Conservation (phyloP, 1,284 basidiomycete species). For the Boletus holoroseus region DNA sequence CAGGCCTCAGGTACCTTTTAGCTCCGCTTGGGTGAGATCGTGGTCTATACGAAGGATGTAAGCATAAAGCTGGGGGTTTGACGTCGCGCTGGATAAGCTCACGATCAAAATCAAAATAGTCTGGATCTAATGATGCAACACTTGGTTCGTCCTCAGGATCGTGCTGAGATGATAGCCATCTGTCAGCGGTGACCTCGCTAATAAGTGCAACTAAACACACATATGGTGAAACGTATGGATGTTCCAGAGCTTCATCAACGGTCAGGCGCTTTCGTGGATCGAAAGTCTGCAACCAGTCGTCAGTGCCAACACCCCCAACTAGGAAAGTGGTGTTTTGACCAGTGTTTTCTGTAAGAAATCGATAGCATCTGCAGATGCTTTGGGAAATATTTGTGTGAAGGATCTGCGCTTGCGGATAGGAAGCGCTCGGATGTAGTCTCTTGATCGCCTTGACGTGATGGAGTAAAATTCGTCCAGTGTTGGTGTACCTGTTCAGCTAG, state of each 20-base stretch:
- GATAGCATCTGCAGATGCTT: conserved; percentile 67
- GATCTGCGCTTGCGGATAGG: conserved; percentile 64
- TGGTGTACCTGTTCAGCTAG: conserved; percentile 53
- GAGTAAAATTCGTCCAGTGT: conserved; percentile 84
- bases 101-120: conserved; percentile 86
- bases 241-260: conserved; percentile 79
- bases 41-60: conserved; percentile 41
- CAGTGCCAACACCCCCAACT: not conserved
- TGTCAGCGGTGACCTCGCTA: conserved; percentile 9
- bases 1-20: conserved; percentile 60
- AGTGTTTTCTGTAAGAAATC: conserved; percentile 82
- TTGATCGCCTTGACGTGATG: conserved; percentile 76
- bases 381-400: conserved; percentile 62
- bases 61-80: conserved; percentile 6
- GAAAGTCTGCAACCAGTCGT: conserved; percentile 50
- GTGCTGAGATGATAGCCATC: conserved; percentile 43
- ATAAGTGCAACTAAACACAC: conserved; percentile 35
- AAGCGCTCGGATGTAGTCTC: conserved; percentile 78
- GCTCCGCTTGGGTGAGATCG: conserved; percentile 66
- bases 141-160: conserved; percentile 81
- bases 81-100: conserved; percentile 25
- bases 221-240: conserved; percentile 64
- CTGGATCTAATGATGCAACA: conserved; percentile 68
- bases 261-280: conserved; percentile 84
- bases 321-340: conserved; percentile 38